Evolutionary conservation across 2,329 filamentous ascomycete genomes (phyloP).

Genomic region (Coniochaeta sp.): DNA sequence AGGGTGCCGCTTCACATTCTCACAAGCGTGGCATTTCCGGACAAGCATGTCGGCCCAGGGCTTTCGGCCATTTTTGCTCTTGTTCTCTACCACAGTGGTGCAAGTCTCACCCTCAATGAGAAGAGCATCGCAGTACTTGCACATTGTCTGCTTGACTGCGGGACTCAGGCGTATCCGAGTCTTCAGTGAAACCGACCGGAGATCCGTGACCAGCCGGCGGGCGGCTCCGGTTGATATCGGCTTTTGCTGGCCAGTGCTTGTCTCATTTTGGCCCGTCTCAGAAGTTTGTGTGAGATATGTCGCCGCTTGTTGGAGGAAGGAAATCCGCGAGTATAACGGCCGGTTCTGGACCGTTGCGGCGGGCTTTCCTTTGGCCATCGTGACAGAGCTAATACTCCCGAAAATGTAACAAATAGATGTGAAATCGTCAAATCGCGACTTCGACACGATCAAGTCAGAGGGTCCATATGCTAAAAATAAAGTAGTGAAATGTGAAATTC

Average conservation of each 20-base stretch:
- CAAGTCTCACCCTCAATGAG: slow-evolving; percentile 66
- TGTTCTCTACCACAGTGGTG: slow-evolving; percentile 63
- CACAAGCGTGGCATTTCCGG: slow-evolving; percentile 63
- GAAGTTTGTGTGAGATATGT: slow-evolving; percentile 12
- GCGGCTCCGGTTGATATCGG: slow-evolving; percentile 21
- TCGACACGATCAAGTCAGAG: no score
- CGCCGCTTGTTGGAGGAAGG: slow-evolving; percentile 62
- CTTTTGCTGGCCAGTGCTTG: not conserved
- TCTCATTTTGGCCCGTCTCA: not conserved
- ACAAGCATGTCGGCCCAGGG: slow-evolving; percentile 81
- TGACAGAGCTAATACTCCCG: not conserved
- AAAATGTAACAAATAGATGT: no score
- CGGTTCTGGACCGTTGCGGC: slow-evolving; percentile 58
- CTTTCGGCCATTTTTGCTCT: slow-evolving; percentile 68
- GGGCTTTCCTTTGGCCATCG: slow-evolving; percentile 59
- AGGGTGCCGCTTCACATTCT: slow-evolving; percentile 63
- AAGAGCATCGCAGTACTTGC: slow-evolving; percentile 76
- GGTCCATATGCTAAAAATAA: no score
- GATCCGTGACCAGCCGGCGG: slow-evolving; percentile 58
- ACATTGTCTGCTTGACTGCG: slow-evolving; percentile 70
- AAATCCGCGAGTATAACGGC: slow-evolving; percentile 69
- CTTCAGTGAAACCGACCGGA: slow-evolving; percentile 72
- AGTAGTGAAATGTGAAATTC: no score
- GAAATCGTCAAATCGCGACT: no score
- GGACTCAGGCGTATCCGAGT: slow-evolving; percentile 68